These are phyloP conservation scores for Triticum timopheevii DNA, from an alignment of 176 grass and related monocot genomes.

Conservation along the genomic window DNA sequence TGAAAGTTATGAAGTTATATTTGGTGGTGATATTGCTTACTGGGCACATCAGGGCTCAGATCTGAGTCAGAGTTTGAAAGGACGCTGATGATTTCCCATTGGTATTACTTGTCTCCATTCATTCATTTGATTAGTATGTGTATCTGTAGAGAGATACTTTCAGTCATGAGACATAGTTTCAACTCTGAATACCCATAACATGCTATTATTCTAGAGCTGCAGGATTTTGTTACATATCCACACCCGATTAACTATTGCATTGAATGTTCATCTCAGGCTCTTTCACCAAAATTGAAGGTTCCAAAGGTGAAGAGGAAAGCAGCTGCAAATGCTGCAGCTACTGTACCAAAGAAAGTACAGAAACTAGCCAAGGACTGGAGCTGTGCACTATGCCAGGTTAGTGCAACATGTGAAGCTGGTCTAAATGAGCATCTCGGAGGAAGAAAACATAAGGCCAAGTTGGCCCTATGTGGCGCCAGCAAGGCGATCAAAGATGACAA, in stretches of 20 bases:
- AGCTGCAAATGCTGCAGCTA: background rate
- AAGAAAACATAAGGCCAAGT: slow-evolving; percentile 39
- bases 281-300: slow-evolving; percentile 1
- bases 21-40: background rate
- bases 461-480: slow-evolving; percentile 1
- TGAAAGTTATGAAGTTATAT: background rate
- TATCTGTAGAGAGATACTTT: slow-evolving; percentile 1
- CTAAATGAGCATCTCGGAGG: slow-evolving; percentile 36
- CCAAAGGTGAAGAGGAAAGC: slow-evolving; percentile 34
- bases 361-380: slow-evolving; percentile 36
- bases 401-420: slow-evolving; percentile 30
- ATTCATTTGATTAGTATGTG: background rate
- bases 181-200: background rate
- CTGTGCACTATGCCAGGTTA: slow-evolving; percentile 51
- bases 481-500: background rate
- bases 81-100: background rate
- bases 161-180: background rate
- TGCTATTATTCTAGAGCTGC: background rate
- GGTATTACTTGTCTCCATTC: background rate
- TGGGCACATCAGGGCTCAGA: background rate
- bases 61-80: background rate
- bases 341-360: background rate
- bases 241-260: slow-evolving; percentile 1
- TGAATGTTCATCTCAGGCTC: slow-evolving; percentile 30
- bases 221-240: background rate